Conservation (phyloP, 495 filamentous ascomycete genomes). For the Rusavskia elegans region DNA sequence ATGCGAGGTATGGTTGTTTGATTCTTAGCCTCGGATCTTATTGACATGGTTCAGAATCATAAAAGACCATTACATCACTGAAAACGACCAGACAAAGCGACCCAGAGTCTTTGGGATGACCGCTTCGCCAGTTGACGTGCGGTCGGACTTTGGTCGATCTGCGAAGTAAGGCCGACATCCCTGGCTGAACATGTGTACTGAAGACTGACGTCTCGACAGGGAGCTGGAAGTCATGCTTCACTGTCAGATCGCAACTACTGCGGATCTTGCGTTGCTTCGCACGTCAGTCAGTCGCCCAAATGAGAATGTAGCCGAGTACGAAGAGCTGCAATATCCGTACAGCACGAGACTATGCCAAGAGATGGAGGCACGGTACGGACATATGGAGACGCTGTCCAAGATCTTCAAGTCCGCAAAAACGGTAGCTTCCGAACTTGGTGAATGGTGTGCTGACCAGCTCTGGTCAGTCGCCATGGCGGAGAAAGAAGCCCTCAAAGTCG, state of each 20-base stretch:
- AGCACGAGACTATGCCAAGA: slow-evolving; percentile 47
- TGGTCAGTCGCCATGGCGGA: slow-evolving; percentile 62
- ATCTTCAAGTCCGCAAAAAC: slow-evolving; percentile 40
- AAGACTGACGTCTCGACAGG: slow-evolving; percentile 18
- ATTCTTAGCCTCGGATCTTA: not conserved
- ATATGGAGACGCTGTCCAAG: slow-evolving; percentile 38
- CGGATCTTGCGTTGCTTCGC: slow-evolving; percentile 44
- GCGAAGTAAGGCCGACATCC: slow-evolving; percentile 32
- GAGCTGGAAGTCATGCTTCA: slow-evolving; percentile 67
- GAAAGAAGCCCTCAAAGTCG: slow-evolving; percentile 45
- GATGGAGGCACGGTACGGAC: slow-evolving; percentile 38
- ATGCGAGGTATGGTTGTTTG: slow-evolving; percentile 41
- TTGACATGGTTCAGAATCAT: slow-evolving; percentile 43
- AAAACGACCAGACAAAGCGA: slow-evolving; percentile 24
- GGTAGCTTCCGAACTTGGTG: slow-evolving; percentile 54
- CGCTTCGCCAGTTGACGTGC: slow-evolving; percentile 85
- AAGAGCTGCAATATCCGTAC: slow-evolving; percentile 29
- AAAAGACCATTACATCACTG: slow-evolving; percentile 59
- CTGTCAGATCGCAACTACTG: slow-evolving; percentile 68
- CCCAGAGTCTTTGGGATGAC: slow-evolving; percentile 96
- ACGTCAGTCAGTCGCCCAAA: slow-evolving; percentile 40
- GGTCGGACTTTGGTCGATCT: slow-evolving; percentile 49
- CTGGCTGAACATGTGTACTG: not conserved
- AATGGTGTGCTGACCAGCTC: slow-evolving; percentile 73
- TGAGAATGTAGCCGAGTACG: slow-evolving; percentile 47